Evolutionary conservation across 768 basidiomycete genomes (phyloP).

Genomic region (Tricholoma matsutake): DNA sequence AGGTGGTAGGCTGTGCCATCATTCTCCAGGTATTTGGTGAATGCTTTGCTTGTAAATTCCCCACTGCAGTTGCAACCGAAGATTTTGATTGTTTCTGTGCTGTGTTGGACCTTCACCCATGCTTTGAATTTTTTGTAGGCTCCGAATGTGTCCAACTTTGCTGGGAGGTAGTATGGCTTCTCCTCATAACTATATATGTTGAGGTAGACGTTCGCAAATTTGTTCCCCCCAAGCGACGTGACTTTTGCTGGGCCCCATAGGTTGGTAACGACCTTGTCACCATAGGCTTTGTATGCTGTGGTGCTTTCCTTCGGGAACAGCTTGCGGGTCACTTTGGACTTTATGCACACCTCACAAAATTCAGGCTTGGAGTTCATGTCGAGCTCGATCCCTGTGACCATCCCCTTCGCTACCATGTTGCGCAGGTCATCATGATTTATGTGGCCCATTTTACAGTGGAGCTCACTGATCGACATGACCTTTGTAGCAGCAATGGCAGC

Average conservation of each 20-base stretch:
- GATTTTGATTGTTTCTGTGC: background rate
- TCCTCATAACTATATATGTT: slow-evolving; percentile 11
- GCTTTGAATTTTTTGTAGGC: background rate
- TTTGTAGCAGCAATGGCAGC: slow-evolving; percentile 9
- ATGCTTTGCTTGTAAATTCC: background rate
- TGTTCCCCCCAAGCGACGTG: background rate
- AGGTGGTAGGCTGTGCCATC: background rate
- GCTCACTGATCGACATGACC: slow-evolving; percentile 22
- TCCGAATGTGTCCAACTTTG: background rate
- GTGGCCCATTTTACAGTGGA: slow-evolving; percentile 35
- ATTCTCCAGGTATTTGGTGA: background rate
- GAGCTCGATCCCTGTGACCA: slow-evolving; percentile 30
- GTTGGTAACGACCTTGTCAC: background rate
- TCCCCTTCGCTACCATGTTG: slow-evolving; percentile 24
- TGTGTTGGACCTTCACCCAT: background rate
- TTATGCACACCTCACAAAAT: slow-evolving; percentile 24
- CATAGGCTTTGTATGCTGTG: background rate
- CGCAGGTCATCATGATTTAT: slow-evolving; percentile 24
- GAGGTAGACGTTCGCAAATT: background rate
- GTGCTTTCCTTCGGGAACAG: background rate
- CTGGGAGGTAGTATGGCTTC: background rate
- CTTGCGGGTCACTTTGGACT: slow-evolving; percentile 13
- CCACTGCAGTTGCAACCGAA: background rate
- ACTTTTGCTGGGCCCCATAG: background rate
- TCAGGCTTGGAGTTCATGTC: slow-evolving; percentile 17